Evolutionary conservation across 140 eudicot genomes (phyloP), one percentile per base, ranked within the genome.

Genomic region (Flaveria floridana): DNA sequence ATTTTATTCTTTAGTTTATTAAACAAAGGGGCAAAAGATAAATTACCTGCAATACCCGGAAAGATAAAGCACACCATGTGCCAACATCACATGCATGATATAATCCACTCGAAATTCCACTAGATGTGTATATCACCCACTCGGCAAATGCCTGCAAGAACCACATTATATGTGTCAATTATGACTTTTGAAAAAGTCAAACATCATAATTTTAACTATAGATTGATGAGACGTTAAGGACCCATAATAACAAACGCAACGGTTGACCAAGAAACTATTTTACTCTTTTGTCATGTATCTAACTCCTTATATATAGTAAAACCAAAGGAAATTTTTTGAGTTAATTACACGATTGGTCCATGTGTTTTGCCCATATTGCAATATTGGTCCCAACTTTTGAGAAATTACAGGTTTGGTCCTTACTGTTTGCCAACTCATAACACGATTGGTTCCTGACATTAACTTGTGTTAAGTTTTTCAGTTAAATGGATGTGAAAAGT

Each of bases 81-180:
- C 97, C 97, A 0, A 90, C 97, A 80, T 94, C 99, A 41, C 99
- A 94, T 30, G 99, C 95, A 83, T 94, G 97, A 82, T 94, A 91
- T 18, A 94, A 68, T 28, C 91, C 99, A 74, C 97, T 94, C 1
- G 97, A 87, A 51, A 88, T 82, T 26, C 99, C 99, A 76, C 99
- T 94, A 21, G 84, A 81, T 20, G 93, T 90, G 88, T 74, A 90
- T n/a, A 94, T 78, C 53, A 94, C 96, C 97, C 96, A 94, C 77
- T 94, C 97, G 0, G 99, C 90, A 82, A 83, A 88, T 66, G 97
- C 99, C 99, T 94, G 70, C 75, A 71, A 34, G 9, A 68, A 39
- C 1, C 9, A 23, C 26, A 65, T 55, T 46, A 11, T 21, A 72
- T 3, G 77, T 48, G 34, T 71, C 20, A 34, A 5, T n/a, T 16